Evolutionary conservation across 768 basidiomycete genomes (phyloP).

Genomic region (Cyathus striatus): DNA sequence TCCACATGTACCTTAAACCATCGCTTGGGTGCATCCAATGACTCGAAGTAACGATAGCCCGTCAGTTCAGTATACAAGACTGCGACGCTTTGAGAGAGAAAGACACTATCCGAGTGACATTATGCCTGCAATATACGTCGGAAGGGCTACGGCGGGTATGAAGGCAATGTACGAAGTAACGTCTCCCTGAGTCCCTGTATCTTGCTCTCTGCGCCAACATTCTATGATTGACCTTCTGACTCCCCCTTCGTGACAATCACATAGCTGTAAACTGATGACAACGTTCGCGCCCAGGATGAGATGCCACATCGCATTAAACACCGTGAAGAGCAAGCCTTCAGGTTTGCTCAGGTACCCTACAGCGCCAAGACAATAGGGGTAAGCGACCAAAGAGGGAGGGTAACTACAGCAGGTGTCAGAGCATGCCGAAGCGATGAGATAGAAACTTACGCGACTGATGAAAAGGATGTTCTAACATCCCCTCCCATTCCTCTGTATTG

Average conservation of each 20-base stretch:
- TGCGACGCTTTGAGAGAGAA: constrained; percentile 47
- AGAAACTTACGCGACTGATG: no score
- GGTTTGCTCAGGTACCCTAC: constrained; percentile 75
- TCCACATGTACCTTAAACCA: constrained; percentile 61
- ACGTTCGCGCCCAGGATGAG: constrained; percentile 33
- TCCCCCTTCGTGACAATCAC: constrained; percentile 48
- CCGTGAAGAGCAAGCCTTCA: constrained; percentile 62
- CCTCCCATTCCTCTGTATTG: no score
- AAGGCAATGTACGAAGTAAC: constrained; percentile 14
- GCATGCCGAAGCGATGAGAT: no score
- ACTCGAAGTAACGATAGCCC: constrained; percentile 49
- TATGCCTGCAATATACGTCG: constrained; percentile 16
- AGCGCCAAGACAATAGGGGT: constrained; percentile 60
- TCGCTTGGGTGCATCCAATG: constrained; percentile 44
- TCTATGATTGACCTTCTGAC: constrained; percentile 51
- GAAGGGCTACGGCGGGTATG: neutral
- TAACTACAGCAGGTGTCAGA: no score
- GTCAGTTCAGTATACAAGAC: constrained; percentile 54
- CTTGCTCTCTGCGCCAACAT: constrained; percentile 51
- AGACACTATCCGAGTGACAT: constrained; percentile 41
- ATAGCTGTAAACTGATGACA: constrained; percentile 63
- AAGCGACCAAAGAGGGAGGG: constrained; percentile 70
- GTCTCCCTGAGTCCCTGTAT: constrained; percentile 33
- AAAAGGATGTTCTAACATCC: no score
- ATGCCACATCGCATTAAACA: constrained; percentile 67